A percentile compares a stretch with the other conserved stretches of the same genome.
Conservation (phyloP, 768 basidiomycete species). For the Lenzites betulinus region DNA sequence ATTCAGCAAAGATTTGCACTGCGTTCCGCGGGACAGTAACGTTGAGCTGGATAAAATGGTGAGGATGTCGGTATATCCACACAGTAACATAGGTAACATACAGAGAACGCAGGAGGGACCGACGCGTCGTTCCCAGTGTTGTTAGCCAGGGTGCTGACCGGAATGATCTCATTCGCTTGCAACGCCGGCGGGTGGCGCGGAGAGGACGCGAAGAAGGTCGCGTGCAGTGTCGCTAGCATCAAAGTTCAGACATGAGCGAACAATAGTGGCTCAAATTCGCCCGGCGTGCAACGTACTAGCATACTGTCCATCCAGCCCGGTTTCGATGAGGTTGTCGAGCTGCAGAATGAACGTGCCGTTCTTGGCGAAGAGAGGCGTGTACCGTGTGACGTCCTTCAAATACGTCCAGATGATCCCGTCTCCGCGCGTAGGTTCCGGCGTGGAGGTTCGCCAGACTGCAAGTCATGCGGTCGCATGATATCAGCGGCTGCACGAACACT, state of each 20-base stretch:
- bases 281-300: conserved; percentile 46
- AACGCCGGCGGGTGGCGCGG: conserved; percentile 54
- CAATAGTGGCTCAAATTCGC: conserved; percentile 14
- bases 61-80: background rate
- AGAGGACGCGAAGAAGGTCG: conserved; percentile 72
- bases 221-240: conserved; percentile 60
- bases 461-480: background rate
- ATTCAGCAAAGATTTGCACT: conserved; percentile 65
- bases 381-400: conserved; percentile 74
- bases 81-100: conserved; percentile 30
- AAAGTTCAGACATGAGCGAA: background rate
- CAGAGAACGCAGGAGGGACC: conserved; percentile 74
- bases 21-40: conserved; percentile 72
- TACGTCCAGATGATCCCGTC: conserved; percentile 81
- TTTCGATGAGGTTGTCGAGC: conserved; percentile 66
- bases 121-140: conserved; percentile 71
- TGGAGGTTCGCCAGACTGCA: conserved; percentile 78
- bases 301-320: conserved; percentile 65
- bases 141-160: conserved; percentile 65
- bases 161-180: conserved; percentile 65
- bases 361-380: conserved; percentile 67
- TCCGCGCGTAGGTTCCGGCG: conserved; percentile 67
- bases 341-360: conserved; percentile 72
- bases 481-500: background rate
- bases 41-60: conserved; percentile 46